These are phyloP conservation scores for Hyphopichia burtonii DNA, from an alignment of 1,139 yeast genomes.

Conservation along the genomic window DNA sequence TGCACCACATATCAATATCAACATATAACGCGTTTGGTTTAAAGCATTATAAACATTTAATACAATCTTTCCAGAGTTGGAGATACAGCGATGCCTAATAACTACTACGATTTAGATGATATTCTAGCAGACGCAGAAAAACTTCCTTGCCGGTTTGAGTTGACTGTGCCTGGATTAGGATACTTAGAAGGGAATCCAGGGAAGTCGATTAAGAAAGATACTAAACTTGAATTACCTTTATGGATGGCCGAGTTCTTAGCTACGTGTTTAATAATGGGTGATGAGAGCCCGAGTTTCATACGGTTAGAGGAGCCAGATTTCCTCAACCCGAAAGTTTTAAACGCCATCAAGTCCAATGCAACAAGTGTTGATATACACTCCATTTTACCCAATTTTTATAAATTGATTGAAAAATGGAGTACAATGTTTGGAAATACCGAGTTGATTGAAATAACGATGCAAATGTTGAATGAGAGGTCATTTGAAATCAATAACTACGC, in stretches of 20 bases:
- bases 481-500: conserved; percentile 74
- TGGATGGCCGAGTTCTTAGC: conserved; percentile 89
- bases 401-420: conserved; percentile 74
- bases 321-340: conserved; percentile 60
- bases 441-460: conserved; percentile 52
- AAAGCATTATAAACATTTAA: too few species aligned
- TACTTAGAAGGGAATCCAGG: conserved; percentile 84
- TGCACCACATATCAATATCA: too few species aligned
- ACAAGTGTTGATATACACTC: conserved; percentile 65
- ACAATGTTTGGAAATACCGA: conserved; percentile 65
- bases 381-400: conserved; percentile 65
- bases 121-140: conserved; percentile 73
- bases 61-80: too few species aligned
- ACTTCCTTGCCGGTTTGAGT: conserved; percentile 75
- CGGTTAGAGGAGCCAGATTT: conserved; percentile 70
- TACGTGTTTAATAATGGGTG: conserved; percentile 39
- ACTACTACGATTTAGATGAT: conserved; percentile 83
- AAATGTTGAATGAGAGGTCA: conserved; percentile 62
- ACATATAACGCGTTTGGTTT: too few species aligned
- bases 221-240: conserved; percentile 77
- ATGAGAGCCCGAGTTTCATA: conserved; percentile 56
- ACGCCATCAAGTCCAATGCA: conserved; percentile 81
- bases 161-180: conserved; percentile 81
- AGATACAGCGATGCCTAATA: not conserved
- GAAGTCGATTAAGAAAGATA: conserved; percentile 56